Evolutionary conservation across 2,329 filamentous ascomycete genomes (phyloP), one percentile per base, ranked within the genome.

Genomic region (Aspergillus novoparasiticus): DNA sequence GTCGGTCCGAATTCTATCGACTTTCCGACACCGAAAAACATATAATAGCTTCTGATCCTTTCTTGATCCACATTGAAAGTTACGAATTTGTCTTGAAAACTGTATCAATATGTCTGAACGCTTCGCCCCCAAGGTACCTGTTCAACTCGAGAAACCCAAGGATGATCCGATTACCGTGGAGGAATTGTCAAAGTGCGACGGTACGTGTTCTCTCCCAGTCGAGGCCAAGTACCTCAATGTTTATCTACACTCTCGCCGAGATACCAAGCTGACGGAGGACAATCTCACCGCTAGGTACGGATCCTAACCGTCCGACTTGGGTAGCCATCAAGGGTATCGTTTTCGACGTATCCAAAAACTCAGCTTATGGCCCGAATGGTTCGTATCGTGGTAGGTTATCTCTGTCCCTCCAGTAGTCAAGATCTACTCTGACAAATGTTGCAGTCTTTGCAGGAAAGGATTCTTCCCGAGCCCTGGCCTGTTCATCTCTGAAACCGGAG

Each of bases 371-470:
- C 54, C 88, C 91, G 11, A 90, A 89, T 28, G 94, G 92, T 55
- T 88, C 90, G 66, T 99, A 99, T 79, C 86, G 92, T 72, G 91
- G 95, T 97, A 83, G 73, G 85, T 79, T 28, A 23, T 36, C 45
- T 54, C 32, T 32, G 28, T 12, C 36, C 11, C 12, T 46, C 32
- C 21, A 14, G 41, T 30, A 19, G 4, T 48, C 16, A 41, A 50
- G 9, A 46, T 26, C 21, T 19, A 36, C 46, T 41, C 46, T 57
- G n/a, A 57, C 21, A 28, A 16, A 1, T 11, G 12, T 50, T 53
- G 2, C 69, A 99, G 95, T 97, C 23, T 99, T 99, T 75, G 91
- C 93, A 2, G 95, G 95, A 65, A 96, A 96, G 75, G 96, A 99
- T 74, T 91, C 95, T 30, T 98, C 95, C n/a, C 88, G 93, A 65